Conservation (phyloP, 140 eudicot genomes). For the Stevia rebaudiana region DNA sequence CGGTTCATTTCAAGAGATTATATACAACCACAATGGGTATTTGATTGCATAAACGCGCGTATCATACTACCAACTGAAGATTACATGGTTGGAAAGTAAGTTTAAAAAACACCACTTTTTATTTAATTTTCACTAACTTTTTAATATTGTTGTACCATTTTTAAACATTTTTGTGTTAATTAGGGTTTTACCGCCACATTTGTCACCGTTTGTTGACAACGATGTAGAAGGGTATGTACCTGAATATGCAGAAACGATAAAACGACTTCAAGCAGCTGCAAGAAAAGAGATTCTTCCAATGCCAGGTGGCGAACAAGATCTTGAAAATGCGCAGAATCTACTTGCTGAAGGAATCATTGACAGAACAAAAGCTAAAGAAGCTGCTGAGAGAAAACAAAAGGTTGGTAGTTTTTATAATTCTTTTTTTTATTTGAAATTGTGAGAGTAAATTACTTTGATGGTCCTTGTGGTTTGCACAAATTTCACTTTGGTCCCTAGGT, state of each 20-base stretch:
- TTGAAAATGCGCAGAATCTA: conserved; percentile 52
- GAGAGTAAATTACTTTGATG: too few species aligned
- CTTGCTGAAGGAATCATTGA: conserved; percentile 56
- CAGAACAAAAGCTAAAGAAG: conserved; percentile 65
- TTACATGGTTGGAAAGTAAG: conserved; percentile 71
- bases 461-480: too few species aligned
- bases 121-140: background rate
- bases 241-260: conserved; percentile 79
- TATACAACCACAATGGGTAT: conserved; percentile 80
- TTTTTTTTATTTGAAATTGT: background rate
- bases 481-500: too few species aligned
- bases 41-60: conserved; percentile 68
- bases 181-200: conserved; percentile 90
- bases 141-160: background rate
- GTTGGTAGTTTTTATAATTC: conserved; percentile 6
- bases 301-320: conserved; percentile 73
- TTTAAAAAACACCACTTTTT: background rate
- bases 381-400: conserved; percentile 57
- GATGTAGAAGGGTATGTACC: conserved; percentile 87
- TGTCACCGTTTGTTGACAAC: conserved; percentile 91
- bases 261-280: conserved; percentile 75
- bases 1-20: conserved; percentile 63
- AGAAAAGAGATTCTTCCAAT: conserved; percentile 70
- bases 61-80: conserved; percentile 66
- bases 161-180: background rate